These are phyloP conservation scores for Punica granatum DNA, from an alignment of 345 rosid species.

Conservation along the genomic window DNA sequence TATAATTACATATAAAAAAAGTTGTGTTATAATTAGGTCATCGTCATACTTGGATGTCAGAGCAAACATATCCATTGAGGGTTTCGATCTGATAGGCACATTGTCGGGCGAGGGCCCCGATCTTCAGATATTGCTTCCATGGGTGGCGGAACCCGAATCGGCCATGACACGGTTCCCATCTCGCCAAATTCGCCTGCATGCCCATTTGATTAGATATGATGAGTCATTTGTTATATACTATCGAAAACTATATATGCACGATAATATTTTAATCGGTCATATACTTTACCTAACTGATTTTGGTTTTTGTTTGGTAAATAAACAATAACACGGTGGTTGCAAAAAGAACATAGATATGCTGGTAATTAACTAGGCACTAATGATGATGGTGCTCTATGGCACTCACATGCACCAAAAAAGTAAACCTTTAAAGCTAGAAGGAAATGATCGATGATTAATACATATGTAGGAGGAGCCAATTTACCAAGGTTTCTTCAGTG, in stretches of 20 bases:
- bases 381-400: conserved; percentile 3
- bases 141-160: conserved; percentile 62
- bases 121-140: conserved; percentile 61
- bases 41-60: conserved; percentile 37
- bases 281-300: background rate
- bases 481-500: conserved; percentile 61
- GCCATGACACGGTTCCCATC: conserved; percentile 87
- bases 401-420: conserved; percentile 3
- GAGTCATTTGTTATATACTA: too few species aligned
- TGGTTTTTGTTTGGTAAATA: background rate
- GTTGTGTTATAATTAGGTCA: background rate
- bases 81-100: conserved; percentile 71
- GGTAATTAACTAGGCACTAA: background rate
- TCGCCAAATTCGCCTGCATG: conserved; percentile 68
- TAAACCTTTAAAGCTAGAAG: background rate
- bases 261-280: background rate
- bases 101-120: conserved; percentile 57
- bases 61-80: conserved; percentile 36
- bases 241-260: background rate
- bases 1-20: too few species aligned
- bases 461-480: too few species aligned
- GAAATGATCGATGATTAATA: too few species aligned
- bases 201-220: background rate
- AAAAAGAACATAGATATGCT: background rate
- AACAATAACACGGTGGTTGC: background rate